phyloP scores from a whole-genome alignment of 2,329 filamentous ascomycete species.

The Akanthomyces muscarius region DNA sequence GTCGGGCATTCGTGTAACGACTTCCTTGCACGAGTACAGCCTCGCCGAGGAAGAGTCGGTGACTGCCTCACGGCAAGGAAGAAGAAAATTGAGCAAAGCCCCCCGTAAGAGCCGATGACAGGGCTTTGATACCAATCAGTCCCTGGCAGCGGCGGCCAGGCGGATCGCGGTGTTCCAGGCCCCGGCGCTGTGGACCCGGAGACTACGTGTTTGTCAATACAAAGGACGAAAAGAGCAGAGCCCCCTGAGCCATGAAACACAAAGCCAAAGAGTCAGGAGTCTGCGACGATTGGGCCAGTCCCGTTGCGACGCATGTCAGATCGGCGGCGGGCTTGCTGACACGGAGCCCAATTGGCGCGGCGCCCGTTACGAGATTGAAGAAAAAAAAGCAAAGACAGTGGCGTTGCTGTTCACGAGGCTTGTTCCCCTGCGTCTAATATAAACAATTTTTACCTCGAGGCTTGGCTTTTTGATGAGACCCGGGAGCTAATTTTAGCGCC shows the following conservation, averaged over 20 bases:
- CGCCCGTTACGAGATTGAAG: neutral
- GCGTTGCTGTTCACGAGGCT: neutral
- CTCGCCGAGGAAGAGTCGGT: neutral
- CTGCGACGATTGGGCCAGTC: neutral
- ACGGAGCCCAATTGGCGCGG: neutral
- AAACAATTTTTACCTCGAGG: neutral
- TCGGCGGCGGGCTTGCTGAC: neutral
- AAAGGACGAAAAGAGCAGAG: neutral
- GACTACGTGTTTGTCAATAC: constrained; percentile 10
- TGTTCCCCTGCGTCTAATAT: neutral
- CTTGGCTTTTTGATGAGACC: constrained; percentile 7
- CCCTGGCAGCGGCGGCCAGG: neutral
- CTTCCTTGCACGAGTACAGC: constrained; percentile 2
- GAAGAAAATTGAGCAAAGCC: neutral
- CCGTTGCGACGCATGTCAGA: neutral
- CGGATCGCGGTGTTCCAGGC: constrained; percentile 10
- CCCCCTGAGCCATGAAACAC: neutral
- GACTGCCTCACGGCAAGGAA: neutral
- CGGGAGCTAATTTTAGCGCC: constrained; percentile 12
- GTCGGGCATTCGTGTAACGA: neutral
- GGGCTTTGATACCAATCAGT: constrained; percentile 10
- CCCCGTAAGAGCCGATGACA: neutral
- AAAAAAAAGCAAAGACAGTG: neutral
- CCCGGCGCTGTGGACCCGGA: neutral
- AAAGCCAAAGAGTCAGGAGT: neutral